Percentiles rank a stretch among this genome's conserved stretches.
Evolutionary conservation across 78 protist genomes (phyloP).

Genomic region (Guillardia theta): DNA sequence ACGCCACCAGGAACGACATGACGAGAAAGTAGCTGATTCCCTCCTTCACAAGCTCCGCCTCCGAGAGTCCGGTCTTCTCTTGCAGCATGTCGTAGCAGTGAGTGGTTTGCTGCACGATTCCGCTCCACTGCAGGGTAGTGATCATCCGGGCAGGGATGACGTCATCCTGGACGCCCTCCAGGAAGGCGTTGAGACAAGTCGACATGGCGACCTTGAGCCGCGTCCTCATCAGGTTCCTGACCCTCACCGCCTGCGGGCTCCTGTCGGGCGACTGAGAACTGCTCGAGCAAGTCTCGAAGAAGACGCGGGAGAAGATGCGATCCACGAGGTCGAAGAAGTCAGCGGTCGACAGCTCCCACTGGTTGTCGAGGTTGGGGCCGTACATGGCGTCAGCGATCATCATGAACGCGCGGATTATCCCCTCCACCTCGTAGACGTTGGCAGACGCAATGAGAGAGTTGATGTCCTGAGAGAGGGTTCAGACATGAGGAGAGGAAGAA

Average conservation of each 20-base stretch:
- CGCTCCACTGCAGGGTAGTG: neutral
- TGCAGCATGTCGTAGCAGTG: no score
- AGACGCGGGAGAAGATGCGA: neutral
- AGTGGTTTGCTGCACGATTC: no score
- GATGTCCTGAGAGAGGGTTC: no score
- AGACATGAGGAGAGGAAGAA: no score
- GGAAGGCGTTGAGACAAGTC: neutral
- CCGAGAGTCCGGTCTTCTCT: no score
- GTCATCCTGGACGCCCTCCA: neutral
- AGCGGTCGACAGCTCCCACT: neutral
- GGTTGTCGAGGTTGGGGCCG: conserved; percentile 8
- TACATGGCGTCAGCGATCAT: neutral
- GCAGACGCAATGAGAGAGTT: no score
- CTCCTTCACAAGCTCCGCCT: no score
- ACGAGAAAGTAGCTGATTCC: no score
- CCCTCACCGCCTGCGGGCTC: neutral
- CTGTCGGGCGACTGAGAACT: neutral
- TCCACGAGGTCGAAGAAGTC: neutral
- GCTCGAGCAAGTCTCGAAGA: neutral
- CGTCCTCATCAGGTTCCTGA: neutral
- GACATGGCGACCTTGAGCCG: neutral
- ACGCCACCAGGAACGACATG: no score
- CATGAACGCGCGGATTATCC: neutral
- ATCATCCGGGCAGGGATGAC: neutral
- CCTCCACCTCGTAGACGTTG: no score